Conservation (phyloP, 2,329 filamentous ascomycete genomes). For the Alternaria gaisen region DNA sequence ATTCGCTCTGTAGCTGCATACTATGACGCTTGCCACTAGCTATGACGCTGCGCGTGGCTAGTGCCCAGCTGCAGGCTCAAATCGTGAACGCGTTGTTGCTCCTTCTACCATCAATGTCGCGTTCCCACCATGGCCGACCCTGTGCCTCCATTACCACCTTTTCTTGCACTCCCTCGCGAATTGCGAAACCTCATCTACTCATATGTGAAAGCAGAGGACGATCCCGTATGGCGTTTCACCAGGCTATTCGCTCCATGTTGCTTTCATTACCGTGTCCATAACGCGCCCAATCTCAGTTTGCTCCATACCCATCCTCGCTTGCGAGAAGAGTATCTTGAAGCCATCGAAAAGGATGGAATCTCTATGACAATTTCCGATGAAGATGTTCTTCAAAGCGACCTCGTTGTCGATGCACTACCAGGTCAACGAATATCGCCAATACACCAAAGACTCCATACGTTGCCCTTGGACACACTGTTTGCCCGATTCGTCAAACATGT, state of each 20-base stretch:
- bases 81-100: not conserved
- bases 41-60: not conserved
- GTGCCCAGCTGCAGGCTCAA: not conserved
- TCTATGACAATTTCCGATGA: not conserved
- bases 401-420: not conserved
- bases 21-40: not conserved
- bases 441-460: not conserved
- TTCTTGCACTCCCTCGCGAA: conserved; percentile 1
- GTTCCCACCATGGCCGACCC: not conserved
- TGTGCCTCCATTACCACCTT: not conserved
- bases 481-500: not conserved
- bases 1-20: not conserved
- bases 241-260: not conserved
- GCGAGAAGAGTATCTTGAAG: conserved; percentile 2
- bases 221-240: not conserved
- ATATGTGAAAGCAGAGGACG: not conserved
- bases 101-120: not conserved
- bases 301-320: conserved; percentile 3
- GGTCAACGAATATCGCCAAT: not conserved
- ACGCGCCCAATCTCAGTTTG: not conserved
- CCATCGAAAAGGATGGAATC: not conserved
- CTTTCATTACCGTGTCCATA: not conserved
- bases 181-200: conserved; percentile 1
- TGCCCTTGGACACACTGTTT: not conserved
- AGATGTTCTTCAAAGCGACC: not conserved